These are phyloP conservation scores for Blastocystis sp. DNA, from an alignment of 352 stramenopile species.

Conservation along the genomic window DNA sequence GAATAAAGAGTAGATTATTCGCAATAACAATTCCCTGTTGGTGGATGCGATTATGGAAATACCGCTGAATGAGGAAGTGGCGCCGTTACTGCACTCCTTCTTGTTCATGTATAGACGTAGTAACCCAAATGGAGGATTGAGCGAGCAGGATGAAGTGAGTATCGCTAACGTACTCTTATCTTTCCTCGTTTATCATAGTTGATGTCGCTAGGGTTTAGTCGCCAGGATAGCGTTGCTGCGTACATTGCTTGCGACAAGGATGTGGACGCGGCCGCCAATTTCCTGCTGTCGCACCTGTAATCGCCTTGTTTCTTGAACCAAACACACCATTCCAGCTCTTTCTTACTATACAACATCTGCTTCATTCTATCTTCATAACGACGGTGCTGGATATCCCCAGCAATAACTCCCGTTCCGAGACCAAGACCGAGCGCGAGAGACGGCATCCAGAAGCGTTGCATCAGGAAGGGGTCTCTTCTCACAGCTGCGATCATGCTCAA, in stretches of 20 bases:
- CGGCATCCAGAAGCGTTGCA: slow-evolving; percentile 2
- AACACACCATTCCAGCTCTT: background rate
- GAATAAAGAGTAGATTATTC: background rate
- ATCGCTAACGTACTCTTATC: slow-evolving; percentile 60
- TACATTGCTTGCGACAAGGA: slow-evolving; percentile 99
- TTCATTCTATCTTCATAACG: background rate
- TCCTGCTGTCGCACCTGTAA: slow-evolving; percentile 90
- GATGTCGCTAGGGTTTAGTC: slow-evolving; percentile 86
- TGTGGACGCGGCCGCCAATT: slow-evolving; percentile 95
- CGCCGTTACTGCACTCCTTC: background rate
- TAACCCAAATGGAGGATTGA: slow-evolving; percentile 58
- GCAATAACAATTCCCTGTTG: background rate
- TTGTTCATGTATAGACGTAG: background rate
- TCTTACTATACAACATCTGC: background rate
- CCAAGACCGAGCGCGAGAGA: slow-evolving; percentile 4
- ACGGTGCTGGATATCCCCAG: background rate
- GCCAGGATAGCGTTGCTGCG: slow-evolving; percentile 90
- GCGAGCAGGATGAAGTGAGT: slow-evolving; percentile 84
- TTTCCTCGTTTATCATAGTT: slow-evolving; percentile 76
- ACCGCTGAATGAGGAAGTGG: background rate
- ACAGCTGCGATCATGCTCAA: background rate
- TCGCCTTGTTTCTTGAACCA: slow-evolving; percentile 26
- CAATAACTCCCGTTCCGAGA: background rate
- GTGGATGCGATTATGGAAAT: slow-evolving; percentile 16
- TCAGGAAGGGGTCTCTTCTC: background rate